Evolutionary conservation across 352 stramenopile genomes (phyloP).

Genomic region (Phytophthora idaei): DNA sequence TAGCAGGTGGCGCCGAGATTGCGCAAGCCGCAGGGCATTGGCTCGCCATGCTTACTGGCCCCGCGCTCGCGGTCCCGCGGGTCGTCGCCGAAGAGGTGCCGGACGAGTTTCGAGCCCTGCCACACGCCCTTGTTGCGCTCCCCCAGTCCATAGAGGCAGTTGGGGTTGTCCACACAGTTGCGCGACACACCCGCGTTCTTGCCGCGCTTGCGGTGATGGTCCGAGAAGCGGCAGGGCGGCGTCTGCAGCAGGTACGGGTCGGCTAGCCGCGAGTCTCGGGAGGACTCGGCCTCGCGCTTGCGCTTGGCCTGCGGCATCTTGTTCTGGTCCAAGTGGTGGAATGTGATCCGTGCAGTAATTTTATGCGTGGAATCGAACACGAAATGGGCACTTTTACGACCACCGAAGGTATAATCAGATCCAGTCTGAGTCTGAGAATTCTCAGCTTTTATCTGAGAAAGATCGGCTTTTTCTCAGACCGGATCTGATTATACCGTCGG

Average conservation of each 20-base stretch:
- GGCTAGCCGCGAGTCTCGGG: conserved; percentile 40
- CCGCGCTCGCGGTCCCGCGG: conserved; percentile 56
- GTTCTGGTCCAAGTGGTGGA: not conserved
- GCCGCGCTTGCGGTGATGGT: conserved; percentile 68
- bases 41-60: not conserved
- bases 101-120: conserved; percentile 59
- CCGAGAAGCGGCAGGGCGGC: conserved; percentile 51
- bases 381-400: too few species aligned
- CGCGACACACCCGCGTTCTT: conserved; percentile 36
- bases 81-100: conserved; percentile 67
- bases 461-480: too few species aligned
- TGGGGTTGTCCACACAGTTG: conserved; percentile 87
- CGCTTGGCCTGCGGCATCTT: conserved; percentile 46
- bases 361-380: too few species aligned
- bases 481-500: too few species aligned
- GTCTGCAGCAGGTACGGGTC: conserved; percentile 66
- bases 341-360: too few species aligned
- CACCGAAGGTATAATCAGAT: too few species aligned
- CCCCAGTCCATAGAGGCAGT: conserved; percentile 86
- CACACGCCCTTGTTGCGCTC: conserved; percentile 80
- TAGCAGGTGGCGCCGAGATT: conserved; percentile 91
- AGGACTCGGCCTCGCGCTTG: conserved; percentile 49
- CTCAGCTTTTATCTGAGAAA: too few species aligned
- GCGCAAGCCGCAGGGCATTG: conserved; percentile 66
- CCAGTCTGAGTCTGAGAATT: too few species aligned